Percentiles rank a stretch among this genome's conserved stretches.
These are phyloP conservation scores for Mortierella sp. DNA, from an alignment of 371 early-diverging fungal genomes.

Conservation along the genomic window DNA sequence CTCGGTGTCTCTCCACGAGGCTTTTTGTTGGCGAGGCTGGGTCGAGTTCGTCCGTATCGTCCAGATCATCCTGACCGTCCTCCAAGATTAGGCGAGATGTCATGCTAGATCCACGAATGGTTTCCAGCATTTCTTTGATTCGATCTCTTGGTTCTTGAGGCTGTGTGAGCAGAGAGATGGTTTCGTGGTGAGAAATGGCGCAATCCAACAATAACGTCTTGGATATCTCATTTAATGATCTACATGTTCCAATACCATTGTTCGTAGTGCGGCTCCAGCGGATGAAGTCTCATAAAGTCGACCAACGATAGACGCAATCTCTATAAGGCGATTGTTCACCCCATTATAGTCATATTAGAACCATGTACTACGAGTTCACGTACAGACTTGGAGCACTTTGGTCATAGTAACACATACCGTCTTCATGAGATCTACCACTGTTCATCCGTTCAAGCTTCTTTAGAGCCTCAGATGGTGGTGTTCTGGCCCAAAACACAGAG, in stretches of 20 bases:
- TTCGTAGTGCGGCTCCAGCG: slow-evolving; percentile 25
- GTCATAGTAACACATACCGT: too few relatives aligned
- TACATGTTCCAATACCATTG: too few relatives aligned
- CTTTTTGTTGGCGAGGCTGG: slow-evolving; percentile 32
- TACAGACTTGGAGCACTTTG: too few relatives aligned
- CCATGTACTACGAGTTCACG: too few relatives aligned
- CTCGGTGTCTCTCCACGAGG: slow-evolving; percentile 21
- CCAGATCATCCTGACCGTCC: slow-evolving; percentile 27
- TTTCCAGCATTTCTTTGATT: slow-evolving; percentile 43
- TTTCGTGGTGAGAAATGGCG: too few relatives aligned
- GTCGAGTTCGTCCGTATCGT: slow-evolving; percentile 11
- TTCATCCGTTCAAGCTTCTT: slow-evolving; percentile 28
- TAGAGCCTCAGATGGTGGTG: slow-evolving; percentile 47
- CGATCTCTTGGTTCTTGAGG: slow-evolving; percentile 25
- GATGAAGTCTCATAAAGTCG: slow-evolving; percentile 35
- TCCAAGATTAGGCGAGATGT: slow-evolving; percentile 1
- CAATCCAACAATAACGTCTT: too few relatives aligned
- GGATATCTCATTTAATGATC: too few relatives aligned
- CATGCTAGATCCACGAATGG: slow-evolving; percentile 21
- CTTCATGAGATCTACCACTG: slow-evolving; percentile 38
- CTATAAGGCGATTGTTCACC: too few relatives aligned
- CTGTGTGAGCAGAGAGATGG: neutral
- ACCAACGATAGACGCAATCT: slow-evolving; percentile 32
- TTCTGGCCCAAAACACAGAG: slow-evolving; percentile 47
- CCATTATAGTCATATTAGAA: too few relatives aligned